Evolutionary conservation across 331 rosid species (phyloP).

Genomic region (Telfairia occidentalis): DNA sequence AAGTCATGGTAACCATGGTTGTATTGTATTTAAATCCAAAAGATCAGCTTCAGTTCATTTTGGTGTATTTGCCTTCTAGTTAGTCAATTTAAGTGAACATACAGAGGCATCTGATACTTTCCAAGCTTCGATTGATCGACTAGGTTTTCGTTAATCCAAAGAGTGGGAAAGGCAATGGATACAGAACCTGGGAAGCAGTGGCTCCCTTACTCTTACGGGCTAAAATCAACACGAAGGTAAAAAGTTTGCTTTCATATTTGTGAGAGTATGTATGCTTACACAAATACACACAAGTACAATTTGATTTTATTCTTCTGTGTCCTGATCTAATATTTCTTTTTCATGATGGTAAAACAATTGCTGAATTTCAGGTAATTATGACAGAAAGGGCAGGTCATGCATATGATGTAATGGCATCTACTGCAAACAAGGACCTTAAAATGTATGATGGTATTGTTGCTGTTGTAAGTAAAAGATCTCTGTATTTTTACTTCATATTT

Average conservation of each 20-base stretch:
- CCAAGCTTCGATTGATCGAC: conserved; percentile 34
- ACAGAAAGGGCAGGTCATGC: conserved; percentile 86
- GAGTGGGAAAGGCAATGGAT: conserved; percentile 80
- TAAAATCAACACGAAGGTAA: conserved; percentile 72
- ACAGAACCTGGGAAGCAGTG: conserved; percentile 70
- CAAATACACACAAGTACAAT: background rate
- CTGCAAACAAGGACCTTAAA: conserved; percentile 50
- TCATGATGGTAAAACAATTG: background rate
- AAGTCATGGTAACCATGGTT: conserved; percentile 21
- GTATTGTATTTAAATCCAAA: conserved; percentile 14
- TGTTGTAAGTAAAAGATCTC: conserved; percentile 55
- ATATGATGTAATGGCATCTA: conserved; percentile 56
- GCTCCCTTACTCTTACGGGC: conserved; percentile 71
- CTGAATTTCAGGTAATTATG: conserved; percentile 54
- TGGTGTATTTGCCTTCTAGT: background rate
- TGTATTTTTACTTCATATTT: conserved; percentile 13
- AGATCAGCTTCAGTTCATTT: conserved; percentile 14
- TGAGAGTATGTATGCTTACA: background rate
- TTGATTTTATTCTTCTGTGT: background rate
- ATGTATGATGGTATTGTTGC: conserved; percentile 81
- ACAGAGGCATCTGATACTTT: conserved; percentile 22
- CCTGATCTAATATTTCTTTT: background rate
- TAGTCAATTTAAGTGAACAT: conserved; percentile 7
- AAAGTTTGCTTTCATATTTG: conserved; percentile 1
- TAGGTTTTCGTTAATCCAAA: conserved; percentile 94